phyloP scores from a whole-genome alignment of 1,284 basidiomycete species.

The Apiotrichum gamsii region DNA sequence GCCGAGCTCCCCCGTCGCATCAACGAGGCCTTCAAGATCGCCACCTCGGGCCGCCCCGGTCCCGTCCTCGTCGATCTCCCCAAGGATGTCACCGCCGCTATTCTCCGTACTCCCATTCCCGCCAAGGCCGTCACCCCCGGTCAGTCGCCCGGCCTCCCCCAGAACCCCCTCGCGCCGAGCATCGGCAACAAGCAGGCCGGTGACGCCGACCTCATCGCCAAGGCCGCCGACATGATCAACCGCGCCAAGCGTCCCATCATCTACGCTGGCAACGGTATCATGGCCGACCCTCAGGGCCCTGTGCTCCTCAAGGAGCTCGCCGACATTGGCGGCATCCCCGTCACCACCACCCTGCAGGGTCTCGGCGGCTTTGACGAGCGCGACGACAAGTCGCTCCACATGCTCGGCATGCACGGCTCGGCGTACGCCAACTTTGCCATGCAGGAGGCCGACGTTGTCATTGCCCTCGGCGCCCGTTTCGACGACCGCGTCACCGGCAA shows the following conservation, averaged over 20 bases:
- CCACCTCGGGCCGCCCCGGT: slow-evolving; percentile 90
- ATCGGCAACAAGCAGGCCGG: slow-evolving; percentile 55
- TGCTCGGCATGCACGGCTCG: slow-evolving; percentile 98
- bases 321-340: slow-evolving; percentile 85
- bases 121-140: slow-evolving; percentile 84
- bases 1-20: slow-evolving; percentile 88
- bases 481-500: slow-evolving; percentile 98
- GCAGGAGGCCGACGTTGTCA: slow-evolving; percentile 95
- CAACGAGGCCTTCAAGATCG: slow-evolving; percentile 99
- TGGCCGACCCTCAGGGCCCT: slow-evolving; percentile 76
- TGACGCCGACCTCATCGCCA: slow-evolving; percentile 64
- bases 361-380: slow-evolving; percentile 93
- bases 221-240: slow-evolving; percentile 87
- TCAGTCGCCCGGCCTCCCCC: slow-evolving; percentile 66
- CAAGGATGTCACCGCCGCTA: slow-evolving; percentile 92
- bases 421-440: slow-evolving; percentile 97
- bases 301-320: slow-evolving; percentile 73
- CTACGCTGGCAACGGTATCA: slow-evolving; percentile 89
- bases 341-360: slow-evolving; percentile 93
- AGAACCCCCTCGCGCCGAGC: slow-evolving; percentile 56
- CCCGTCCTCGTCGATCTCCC: slow-evolving; percentile 96
- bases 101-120: slow-evolving; percentile 79
- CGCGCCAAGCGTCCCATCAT: slow-evolving; percentile 84
- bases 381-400: slow-evolving; percentile 80
- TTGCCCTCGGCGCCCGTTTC: slow-evolving; percentile 91